Evolutionary conservation across 495 filamentous ascomycete genomes (phyloP).

Genomic region (Bacidia rubella): DNA sequence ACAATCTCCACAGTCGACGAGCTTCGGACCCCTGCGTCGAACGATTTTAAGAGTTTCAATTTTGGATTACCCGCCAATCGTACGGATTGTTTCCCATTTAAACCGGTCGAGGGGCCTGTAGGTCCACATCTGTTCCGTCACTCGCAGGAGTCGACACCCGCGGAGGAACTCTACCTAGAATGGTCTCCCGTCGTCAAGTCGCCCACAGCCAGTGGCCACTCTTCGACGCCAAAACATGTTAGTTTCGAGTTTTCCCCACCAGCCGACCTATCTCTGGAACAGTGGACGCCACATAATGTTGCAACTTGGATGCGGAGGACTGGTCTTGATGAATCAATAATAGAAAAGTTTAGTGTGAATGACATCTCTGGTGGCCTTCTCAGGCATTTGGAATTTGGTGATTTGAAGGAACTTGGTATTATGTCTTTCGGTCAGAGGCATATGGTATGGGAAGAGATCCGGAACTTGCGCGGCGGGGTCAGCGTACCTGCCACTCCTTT

Average conservation of each 20-base stretch:
- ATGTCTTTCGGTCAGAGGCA: conserved; percentile 86
- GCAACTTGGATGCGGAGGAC: conserved; percentile 63
- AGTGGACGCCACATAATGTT: conserved; percentile 64
- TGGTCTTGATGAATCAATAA: conserved; percentile 54
- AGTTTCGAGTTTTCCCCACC: conserved; percentile 28
- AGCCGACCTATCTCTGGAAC: conserved; percentile 29
- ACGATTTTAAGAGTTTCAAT: conserved; percentile 28
- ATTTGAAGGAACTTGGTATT: conserved; percentile 88
- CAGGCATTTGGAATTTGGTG: conserved; percentile 73
- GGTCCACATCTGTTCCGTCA: conserved; percentile 83
- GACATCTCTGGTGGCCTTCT: conserved; percentile 82
- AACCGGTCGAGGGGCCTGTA: conserved; percentile 60
- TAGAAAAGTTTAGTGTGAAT: conserved; percentile 77
- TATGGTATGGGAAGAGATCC: conserved; percentile 72
- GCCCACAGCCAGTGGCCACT: conserved; percentile 11
- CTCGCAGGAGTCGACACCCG: conserved; percentile 34
- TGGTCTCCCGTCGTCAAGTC: conserved; percentile 40
- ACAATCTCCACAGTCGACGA: conserved; percentile 69
- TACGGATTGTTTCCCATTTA: conserved; percentile 28
- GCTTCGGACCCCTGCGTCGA: conserved; percentile 51
- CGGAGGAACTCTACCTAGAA: conserved; percentile 46
- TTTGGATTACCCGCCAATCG: conserved; percentile 30
- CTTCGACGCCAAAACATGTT: conserved; percentile 5
- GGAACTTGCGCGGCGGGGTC: conserved; percentile 49
- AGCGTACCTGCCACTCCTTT: conserved; percentile 38